These are phyloP conservation scores for Leersia perrieri DNA, from an alignment of 176 grass and related monocot genomes.

Conservation along the genomic window DNA sequence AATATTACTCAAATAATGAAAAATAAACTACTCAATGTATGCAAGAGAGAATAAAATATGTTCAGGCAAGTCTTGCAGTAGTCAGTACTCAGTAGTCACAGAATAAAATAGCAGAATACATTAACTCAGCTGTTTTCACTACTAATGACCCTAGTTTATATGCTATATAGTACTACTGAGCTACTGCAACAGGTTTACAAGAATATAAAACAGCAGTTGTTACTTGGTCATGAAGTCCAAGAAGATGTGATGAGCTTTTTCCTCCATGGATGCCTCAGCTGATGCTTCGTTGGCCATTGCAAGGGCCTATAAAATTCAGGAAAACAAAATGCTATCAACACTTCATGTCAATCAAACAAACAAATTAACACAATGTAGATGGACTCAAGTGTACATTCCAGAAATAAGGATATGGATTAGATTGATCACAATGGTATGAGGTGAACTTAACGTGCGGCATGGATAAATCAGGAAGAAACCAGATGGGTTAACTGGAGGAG, in stretches of 20 bases:
- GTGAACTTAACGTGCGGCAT: too few species aligned
- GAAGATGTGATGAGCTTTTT: conserved; percentile 20
- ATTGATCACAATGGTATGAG: too few species aligned
- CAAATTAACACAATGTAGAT: too few species aligned
- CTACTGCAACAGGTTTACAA: not conserved
- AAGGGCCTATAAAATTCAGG: not conserved
- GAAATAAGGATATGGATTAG: too few species aligned
- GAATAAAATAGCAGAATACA: not conserved
- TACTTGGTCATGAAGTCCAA: conserved; percentile 48
- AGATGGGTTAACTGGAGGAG: too few species aligned
- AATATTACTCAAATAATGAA: not conserved
- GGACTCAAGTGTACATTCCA: too few species aligned
- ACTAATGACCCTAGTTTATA: not conserved
- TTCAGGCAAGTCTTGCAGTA: not conserved
- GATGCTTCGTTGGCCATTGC: not conserved
- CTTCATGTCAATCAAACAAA: too few species aligned
- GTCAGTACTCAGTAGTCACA: not conserved
- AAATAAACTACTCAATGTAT: not conserved
- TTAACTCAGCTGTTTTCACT: not conserved
- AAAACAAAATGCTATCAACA: not conserved
- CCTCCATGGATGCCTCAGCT: not conserved
- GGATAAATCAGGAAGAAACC: too few species aligned
- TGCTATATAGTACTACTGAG: not conserved
- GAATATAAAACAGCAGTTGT: not conserved
- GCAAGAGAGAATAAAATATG: not conserved